These are phyloP conservation scores for Escovopsis sp. DNA, from an alignment of 2,329 filamentous ascomycete species.

Conservation along the genomic window DNA sequence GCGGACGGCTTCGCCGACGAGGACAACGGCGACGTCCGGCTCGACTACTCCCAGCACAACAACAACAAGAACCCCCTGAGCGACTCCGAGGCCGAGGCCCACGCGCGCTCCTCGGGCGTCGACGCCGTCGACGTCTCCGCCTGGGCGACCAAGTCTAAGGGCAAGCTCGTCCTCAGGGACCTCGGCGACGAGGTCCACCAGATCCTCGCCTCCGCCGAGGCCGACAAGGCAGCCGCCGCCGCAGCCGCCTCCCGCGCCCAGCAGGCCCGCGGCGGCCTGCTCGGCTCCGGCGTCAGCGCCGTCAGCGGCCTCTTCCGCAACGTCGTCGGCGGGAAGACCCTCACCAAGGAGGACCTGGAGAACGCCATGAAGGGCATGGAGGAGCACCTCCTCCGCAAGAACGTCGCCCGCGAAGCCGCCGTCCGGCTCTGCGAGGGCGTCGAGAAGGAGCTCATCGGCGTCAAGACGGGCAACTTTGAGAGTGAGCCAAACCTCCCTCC, in stretches of 20 bases:
- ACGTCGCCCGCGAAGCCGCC: slow-evolving; percentile 88
- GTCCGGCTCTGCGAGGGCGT: slow-evolving; percentile 83
- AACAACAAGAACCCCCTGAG: slow-evolving; percentile 23
- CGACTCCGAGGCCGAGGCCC: slow-evolving; percentile 34
- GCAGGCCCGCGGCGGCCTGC: slow-evolving; percentile 43
- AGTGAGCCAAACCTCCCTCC: slow-evolving; percentile 22
- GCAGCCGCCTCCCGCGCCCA: too few relatives aligned
- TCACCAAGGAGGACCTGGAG: slow-evolving; percentile 77
- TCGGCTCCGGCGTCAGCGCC: slow-evolving; percentile 66
- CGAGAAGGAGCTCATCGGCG: slow-evolving; percentile 73
- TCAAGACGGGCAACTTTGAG: slow-evolving; percentile 86
- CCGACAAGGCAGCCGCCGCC: slow-evolving; percentile 35
- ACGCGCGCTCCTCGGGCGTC: slow-evolving; percentile 38
- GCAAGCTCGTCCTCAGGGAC: slow-evolving; percentile 87
- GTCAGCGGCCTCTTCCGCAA: slow-evolving; percentile 86
- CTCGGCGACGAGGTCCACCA: slow-evolving; percentile 84
- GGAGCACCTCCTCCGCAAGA: slow-evolving; percentile 86
- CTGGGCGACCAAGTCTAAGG: slow-evolving; percentile 78
- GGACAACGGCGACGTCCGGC: slow-evolving; percentile 51
- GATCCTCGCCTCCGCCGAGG: slow-evolving; percentile 70
- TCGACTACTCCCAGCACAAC: slow-evolving; percentile 72
- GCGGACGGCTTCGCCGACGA: slow-evolving; percentile 78
- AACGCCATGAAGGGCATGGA: slow-evolving; percentile 95
- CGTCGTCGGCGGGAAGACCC: slow-evolving; percentile 81
- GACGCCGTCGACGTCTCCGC: slow-evolving; percentile 63